A percentile compares a stretch with the other conserved stretches of the same genome.
Evolutionary conservation across 2,329 filamentous ascomycete genomes (phyloP).

Genomic region (Coniochaeta hoffmannii): DNA sequence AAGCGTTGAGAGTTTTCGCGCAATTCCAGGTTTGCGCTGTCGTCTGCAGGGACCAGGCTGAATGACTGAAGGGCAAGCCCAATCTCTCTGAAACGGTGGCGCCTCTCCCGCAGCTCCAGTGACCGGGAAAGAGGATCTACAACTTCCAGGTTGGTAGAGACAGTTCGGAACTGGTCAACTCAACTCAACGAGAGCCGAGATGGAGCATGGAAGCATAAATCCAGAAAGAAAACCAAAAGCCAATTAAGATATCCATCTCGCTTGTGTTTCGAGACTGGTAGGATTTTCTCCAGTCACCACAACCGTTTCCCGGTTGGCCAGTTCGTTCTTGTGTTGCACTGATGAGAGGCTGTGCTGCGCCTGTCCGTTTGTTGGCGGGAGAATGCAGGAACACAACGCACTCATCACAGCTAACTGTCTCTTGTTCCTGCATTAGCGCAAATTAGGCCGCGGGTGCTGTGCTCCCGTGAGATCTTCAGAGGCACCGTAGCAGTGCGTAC

Average conservation of each 20-base stretch:
- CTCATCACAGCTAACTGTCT: background rate
- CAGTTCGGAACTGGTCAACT: background rate
- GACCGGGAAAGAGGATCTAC: background rate
- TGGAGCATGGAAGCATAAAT: background rate
- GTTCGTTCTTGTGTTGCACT: background rate
- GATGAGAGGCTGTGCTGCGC: background rate
- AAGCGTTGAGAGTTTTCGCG: background rate
- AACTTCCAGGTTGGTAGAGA: background rate
- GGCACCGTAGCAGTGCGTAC: background rate
- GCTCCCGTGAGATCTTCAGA: background rate
- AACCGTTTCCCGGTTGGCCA: background rate
- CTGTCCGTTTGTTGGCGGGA: background rate
- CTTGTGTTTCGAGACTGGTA: background rate
- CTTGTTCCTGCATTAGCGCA: conserved; percentile 2
- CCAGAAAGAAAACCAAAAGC: background rate
- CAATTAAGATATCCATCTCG: background rate
- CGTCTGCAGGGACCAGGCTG: background rate
- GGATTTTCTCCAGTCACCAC: background rate
- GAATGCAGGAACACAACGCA: background rate
- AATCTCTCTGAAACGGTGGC: background rate
- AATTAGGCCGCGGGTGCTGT: background rate
- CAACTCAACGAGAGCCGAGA: background rate
- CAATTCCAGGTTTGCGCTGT: background rate
- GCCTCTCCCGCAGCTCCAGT: background rate
- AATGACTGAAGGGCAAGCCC: background rate